Percentiles rank a stretch among this genome's conserved stretches.
phyloP scores from a whole-genome alignment of 2,329 filamentous ascomycete genomes.

The Fusarium paranaense region DNA sequence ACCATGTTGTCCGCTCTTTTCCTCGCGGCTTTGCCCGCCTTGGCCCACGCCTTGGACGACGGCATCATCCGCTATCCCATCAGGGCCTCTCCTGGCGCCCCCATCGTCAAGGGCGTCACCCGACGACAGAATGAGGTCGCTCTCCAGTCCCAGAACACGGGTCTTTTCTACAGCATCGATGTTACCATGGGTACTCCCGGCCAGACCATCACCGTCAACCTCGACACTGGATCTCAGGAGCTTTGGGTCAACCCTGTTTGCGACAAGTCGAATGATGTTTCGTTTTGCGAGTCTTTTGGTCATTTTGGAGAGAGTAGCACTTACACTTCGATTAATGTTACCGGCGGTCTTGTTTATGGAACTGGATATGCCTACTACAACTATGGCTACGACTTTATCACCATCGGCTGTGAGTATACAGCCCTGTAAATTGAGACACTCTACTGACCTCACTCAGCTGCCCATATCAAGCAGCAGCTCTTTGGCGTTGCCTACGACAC shows the following conservation, averaged over 20 bases:
- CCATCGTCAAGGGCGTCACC: conserved; percentile 42
- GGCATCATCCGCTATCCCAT: conserved; percentile 48
- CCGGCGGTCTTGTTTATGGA: conserved; percentile 47
- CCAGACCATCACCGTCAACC: conserved; percentile 53
- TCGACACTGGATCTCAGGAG: conserved; percentile 57
- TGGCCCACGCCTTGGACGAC: conserved; percentile 36
- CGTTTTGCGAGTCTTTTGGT: conserved; percentile 45
- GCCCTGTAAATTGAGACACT: background rate
- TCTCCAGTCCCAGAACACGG: conserved; percentile 42
- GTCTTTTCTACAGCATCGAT: conserved; percentile 54
- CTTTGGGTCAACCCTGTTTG: conserved; percentile 58
- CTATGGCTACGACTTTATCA: conserved; percentile 50
- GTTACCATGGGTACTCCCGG: conserved; percentile 53
- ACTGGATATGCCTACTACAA: conserved; percentile 48
- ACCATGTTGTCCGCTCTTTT: conserved; percentile 49
- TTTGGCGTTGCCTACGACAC: conserved; percentile 52
- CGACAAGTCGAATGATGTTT: conserved; percentile 43
- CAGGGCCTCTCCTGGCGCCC: conserved; percentile 43
- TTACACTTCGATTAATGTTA: conserved; percentile 42
- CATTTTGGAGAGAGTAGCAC: conserved; percentile 48
- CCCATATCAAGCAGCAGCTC: conserved; percentile 49
- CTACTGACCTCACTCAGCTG: conserved; percentile 37
- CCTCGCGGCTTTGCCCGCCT: conserved; percentile 45
- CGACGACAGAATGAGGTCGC: conserved; percentile 46
- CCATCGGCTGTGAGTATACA: conserved; percentile 48